Evolutionary conservation across 495 filamentous ascomycete species (phyloP).

Genomic region (Amphirosellinia nigrospora): DNA sequence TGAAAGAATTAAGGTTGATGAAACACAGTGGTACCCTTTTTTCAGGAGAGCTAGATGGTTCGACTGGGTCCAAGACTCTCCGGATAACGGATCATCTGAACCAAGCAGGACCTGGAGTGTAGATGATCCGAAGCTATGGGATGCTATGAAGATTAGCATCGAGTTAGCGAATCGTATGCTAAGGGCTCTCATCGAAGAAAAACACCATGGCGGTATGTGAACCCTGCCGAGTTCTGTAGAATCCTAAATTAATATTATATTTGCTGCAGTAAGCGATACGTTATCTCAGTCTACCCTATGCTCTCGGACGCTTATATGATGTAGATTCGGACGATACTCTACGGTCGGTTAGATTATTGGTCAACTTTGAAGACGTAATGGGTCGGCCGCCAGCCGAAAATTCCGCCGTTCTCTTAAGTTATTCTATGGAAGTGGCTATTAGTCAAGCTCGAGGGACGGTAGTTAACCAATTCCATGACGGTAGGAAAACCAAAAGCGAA

Average conservation of each 20-base stretch:
- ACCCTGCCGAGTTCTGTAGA: background rate
- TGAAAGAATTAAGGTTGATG: constrained; percentile 6
- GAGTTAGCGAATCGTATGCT: constrained; percentile 7
- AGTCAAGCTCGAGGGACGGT: background rate
- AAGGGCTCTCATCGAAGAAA: background rate
- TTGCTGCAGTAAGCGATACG: background rate
- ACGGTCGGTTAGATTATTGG: constrained; percentile 4
- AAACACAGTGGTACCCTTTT: background rate
- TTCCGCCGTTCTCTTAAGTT: background rate
- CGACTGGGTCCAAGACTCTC: constrained; percentile 1
- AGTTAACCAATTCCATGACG: background rate
- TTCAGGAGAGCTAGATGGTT: constrained; percentile 5
- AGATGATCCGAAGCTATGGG: constrained; percentile 1
- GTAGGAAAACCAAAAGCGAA: background rate
- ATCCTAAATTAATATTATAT: background rate
- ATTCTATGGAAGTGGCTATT: background rate
- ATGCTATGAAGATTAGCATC: background rate
- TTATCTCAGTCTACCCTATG: too few species aligned
- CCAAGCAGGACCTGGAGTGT: background rate
- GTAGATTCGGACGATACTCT: background rate
- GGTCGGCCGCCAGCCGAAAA: background rate
- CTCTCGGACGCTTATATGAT: background rate
- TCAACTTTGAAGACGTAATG: background rate
- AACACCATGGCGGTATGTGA: constrained; percentile 6
- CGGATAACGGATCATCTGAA: background rate